Percentiles rank a stretch among this genome's conserved stretches.
These are phyloP conservation scores for Arthroderma sp. DNA, from an alignment of 2,329 filamentous ascomycete species.

Conservation along the genomic window DNA sequence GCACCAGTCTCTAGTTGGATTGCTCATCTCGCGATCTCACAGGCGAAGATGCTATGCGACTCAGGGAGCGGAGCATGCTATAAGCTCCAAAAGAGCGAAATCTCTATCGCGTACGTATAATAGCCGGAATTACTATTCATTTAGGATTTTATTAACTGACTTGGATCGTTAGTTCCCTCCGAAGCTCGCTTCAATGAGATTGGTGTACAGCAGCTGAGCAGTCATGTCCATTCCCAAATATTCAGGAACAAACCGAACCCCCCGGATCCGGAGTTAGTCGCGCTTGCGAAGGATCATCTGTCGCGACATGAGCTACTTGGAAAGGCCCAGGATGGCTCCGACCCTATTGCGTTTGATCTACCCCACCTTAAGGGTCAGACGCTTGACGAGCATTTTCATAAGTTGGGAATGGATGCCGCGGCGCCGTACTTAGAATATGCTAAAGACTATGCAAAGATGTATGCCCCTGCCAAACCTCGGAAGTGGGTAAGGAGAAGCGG, in stretches of 20 bases:
- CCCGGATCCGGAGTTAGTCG: conserved; percentile 58
- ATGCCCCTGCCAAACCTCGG: conserved; percentile 46
- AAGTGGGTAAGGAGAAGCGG: conserved; percentile 71
- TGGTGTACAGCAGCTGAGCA: conserved; percentile 84
- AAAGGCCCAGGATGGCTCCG: conserved; percentile 66
- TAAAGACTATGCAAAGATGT: conserved; percentile 55
- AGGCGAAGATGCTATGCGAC: conserved; percentile 2
- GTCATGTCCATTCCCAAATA: conserved; percentile 67
- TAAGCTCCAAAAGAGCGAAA: background rate
- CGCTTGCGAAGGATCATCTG: conserved; percentile 71
- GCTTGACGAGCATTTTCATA: conserved; percentile 88
- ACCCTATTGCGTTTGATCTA: conserved; percentile 74
- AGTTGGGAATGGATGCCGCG: conserved; percentile 70
- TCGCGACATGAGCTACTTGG: conserved; percentile 73
- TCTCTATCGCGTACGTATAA: background rate
- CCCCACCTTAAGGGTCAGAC: conserved; percentile 65
- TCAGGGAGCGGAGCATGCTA: background rate
- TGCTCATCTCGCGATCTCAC: background rate
- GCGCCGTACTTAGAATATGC: conserved; percentile 69
- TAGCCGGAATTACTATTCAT: background rate
- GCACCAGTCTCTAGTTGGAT: background rate
- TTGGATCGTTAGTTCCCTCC: conserved; percentile 21
- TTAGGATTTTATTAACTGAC: background rate
- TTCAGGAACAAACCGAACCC: conserved; percentile 47
- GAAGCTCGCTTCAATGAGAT: conserved; percentile 76